A percentile compares a stretch with the other conserved stretches of the same genome.
phyloP scores from a whole-genome alignment of 768 basidiomycete species.

The Lentinula aciculospora region DNA sequence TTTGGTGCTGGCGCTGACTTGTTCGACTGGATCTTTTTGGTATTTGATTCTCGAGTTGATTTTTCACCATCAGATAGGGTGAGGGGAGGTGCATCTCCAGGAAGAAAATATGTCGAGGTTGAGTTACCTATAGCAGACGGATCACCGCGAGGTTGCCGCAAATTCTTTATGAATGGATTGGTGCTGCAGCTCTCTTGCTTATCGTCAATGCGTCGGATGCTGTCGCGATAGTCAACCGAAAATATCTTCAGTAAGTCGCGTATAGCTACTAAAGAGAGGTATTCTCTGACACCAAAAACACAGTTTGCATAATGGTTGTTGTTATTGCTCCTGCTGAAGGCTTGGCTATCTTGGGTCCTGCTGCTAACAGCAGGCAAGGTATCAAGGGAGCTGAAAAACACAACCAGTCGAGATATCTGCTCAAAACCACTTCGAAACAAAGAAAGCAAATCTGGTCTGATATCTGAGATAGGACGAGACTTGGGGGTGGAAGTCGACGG shows the following conservation, averaged over 20 bases:
- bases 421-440: neutral
- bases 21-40: neutral
- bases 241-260: neutral
- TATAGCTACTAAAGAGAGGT: neutral
- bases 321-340: too few relatives aligned
- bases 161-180: neutral
- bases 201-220: neutral
- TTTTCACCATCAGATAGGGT: neutral
- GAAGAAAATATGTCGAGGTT: neutral
- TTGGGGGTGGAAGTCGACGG: neutral
- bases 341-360: too few relatives aligned
- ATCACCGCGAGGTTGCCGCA: neutral
- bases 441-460: slow-evolving; percentile 4
- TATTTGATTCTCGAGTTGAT: neutral
- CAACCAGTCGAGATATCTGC: neutral
- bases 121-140: too few relatives aligned
- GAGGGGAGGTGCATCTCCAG: neutral
- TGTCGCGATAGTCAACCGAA: neutral
- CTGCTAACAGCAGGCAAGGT: neutral
- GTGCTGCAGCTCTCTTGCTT: neutral
- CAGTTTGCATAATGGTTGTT: neutral
- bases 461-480: neutral
- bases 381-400: neutral
- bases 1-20: neutral
- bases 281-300: neutral